Evolutionary conservation across 371 early-diverging fungal genomes (phyloP), one percentile per base, ranked within the genome.

Genomic region (Choanephora cucurbitarum): DNA sequence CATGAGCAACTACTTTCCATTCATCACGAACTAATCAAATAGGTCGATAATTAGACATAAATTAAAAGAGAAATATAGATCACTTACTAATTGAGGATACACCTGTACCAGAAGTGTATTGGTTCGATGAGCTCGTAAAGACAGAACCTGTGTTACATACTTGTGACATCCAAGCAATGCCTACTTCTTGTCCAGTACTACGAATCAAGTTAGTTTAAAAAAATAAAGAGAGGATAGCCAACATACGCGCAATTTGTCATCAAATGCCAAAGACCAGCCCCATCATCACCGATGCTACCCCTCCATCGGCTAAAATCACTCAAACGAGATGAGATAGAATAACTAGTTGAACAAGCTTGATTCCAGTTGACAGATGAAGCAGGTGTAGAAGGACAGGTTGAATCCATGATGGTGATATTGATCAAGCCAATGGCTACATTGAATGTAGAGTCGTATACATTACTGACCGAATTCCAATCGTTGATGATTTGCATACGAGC

Each of bases 1-100:
- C 93, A 62, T 98, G 98, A n/a, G 96, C 97, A 11, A 97, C 90
- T 0, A 98, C 95, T 72, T 94, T 91, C 96, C 96, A 98, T 62
- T 94, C 94, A 52, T 88, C 88, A 15, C 87, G 78, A 37, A 89
- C 88, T 78, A 49, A 15, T 19, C 2, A 44, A 15, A 49, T 44
- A 33, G 24, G 24, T 34, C 14, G 14, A 44, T 45, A 44, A 5
- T 33, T 13, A 19, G 23, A 21, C 3, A 9, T 44, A 3, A 23
- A 10, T 17, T 10, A n/a, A 41, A 7, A 44, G 34, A 11, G 15
- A n/a, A n/a, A n/a, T n/a, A n/a, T n/a, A 39, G 11, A 28, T 6
- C 19, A 65, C 71, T 78, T 69, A 78, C 79, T 70, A 34, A 87
- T 80, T 1, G 95, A 89, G 13, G 94, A 93, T 3, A 97, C 92